Conservation (phyloP, 2,329 filamentous ascomycete genomes). For the Epichloe hybrida region DNA sequence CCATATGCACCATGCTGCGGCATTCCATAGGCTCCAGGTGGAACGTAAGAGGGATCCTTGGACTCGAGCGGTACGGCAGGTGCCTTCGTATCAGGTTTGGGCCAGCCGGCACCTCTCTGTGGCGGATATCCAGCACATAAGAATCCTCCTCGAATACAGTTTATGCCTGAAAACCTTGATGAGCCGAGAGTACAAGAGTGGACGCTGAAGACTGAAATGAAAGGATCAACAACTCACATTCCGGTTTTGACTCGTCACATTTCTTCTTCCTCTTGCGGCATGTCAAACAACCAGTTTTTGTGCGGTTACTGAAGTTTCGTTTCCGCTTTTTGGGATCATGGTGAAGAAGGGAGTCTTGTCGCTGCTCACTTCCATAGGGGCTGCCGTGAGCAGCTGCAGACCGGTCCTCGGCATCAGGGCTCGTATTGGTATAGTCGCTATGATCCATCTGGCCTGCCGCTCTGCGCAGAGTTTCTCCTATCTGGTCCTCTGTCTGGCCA, state of each 20-base stretch:
- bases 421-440: slow-evolving; percentile 37
- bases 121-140: slow-evolving; percentile 84
- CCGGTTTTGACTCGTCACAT: slow-evolving; percentile 85
- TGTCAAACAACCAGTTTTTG: slow-evolving; percentile 90
- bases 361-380: slow-evolving; percentile 34
- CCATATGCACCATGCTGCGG: slow-evolving; percentile 31
- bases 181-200: background rate
- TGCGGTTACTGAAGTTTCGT: slow-evolving; percentile 83
- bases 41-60: slow-evolving; percentile 56
- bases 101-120: slow-evolving; percentile 57
- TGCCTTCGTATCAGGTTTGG: slow-evolving; percentile 60
- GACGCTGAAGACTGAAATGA: background rate
- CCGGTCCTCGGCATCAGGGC: slow-evolving; percentile 39
- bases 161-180: slow-evolving; percentile 48
- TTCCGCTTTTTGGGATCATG: slow-evolving; percentile 57
- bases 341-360: slow-evolving; percentile 36
- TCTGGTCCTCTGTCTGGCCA: slow-evolving; percentile 36
- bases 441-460: slow-evolving; percentile 32
- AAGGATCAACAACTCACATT: slow-evolving; percentile 51
- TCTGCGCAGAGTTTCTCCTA: slow-evolving; percentile 30
- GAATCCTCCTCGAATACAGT: slow-evolving; percentile 83
- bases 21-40: slow-evolving; percentile 49
- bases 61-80: slow-evolving; percentile 65
- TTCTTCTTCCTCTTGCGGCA: slow-evolving; percentile 93
- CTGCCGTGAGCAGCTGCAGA: slow-evolving; percentile 26